Evolutionary conservation across 108 stramenopile genomes (phyloP).

Genomic region (Fistulifera pelliculosa): DNA sequence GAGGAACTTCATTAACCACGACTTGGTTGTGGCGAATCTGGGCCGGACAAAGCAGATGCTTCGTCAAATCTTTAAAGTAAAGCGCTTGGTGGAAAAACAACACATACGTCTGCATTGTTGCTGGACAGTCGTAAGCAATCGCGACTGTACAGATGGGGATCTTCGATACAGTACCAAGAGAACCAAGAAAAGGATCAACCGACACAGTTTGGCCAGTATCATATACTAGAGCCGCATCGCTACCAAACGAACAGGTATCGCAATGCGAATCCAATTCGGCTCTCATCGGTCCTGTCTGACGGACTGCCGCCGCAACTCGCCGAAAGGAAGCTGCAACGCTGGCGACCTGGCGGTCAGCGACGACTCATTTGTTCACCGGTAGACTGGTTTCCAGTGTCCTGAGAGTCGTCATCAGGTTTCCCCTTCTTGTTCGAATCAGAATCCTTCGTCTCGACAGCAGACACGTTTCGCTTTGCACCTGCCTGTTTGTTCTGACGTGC

Average conservation of each 20-base stretch:
- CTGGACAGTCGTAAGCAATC: conserved; percentile 18
- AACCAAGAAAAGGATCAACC: conserved; percentile 7
- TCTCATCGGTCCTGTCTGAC: not conserved
- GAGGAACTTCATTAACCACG: conserved; percentile 14
- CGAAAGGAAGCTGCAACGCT: too few relatives aligned
- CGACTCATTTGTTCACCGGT: not conserved
- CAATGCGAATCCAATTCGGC: conserved; percentile 25
- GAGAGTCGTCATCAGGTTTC: not conserved
- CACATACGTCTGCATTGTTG: conserved; percentile 17
- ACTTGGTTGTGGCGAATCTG: conserved; percentile 26
- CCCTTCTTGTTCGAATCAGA: too few relatives aligned
- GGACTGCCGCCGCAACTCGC: not conserved
- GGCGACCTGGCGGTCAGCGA: not conserved
- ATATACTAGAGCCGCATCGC: not conserved
- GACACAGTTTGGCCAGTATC: conserved; percentile 7
- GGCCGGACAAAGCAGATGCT: conserved; percentile 26
- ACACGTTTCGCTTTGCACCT: too few relatives aligned
- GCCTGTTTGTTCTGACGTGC: too few relatives aligned
- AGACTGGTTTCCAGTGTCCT: not conserved
- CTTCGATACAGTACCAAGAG: not conserved
- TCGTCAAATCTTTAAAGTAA: conserved; percentile 13
- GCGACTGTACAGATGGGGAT: conserved; percentile 26
- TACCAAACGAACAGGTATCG: conserved; percentile 22
- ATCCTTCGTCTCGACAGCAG: too few relatives aligned
- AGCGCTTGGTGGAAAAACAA: conserved; percentile 25